Conservation (phyloP, 306 rosid species). For the Dalbergia cultrata region DNA sequence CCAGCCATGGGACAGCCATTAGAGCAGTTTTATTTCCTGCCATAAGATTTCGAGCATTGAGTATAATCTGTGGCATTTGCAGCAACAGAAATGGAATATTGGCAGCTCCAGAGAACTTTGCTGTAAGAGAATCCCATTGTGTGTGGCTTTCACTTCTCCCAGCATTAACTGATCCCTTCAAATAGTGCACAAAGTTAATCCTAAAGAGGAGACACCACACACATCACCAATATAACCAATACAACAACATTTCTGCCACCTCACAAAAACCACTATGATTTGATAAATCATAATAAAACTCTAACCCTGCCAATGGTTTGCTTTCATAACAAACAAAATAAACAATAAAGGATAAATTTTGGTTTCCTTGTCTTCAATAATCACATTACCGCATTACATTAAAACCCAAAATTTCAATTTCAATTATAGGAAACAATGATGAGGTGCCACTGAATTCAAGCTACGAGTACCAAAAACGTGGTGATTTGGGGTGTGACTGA, state of each 20-base stretch:
- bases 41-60: conserved; percentile 77
- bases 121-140: conserved; percentile 85
- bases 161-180: conserved; percentile 63
- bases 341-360: not conserved
- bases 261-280: not conserved
- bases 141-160: conserved; percentile 54
- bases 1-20: conserved; percentile 89
- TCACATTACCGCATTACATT: not conserved
- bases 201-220: not conserved
- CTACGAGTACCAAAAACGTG: not conserved
- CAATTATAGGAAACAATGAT: not conserved
- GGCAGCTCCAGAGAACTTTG: conserved; percentile 85
- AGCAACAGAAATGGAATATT: conserved; percentile 83
- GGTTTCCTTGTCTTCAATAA: not conserved
- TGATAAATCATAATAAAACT: not conserved
- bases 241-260: not conserved
- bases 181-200: conserved; percentile 42
- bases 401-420: not conserved
- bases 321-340: no score
- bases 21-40: conserved; percentile 78
- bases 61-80: conserved; percentile 89
- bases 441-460: not conserved
- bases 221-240: conserved; percentile 22
- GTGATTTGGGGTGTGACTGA: not conserved
- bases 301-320: no score